A percentile compares a stretch with the other conserved stretches of the same genome.
Conservation (phyloP, 495 filamentous ascomycete genomes). For the Penicillium desertorum region DNA sequence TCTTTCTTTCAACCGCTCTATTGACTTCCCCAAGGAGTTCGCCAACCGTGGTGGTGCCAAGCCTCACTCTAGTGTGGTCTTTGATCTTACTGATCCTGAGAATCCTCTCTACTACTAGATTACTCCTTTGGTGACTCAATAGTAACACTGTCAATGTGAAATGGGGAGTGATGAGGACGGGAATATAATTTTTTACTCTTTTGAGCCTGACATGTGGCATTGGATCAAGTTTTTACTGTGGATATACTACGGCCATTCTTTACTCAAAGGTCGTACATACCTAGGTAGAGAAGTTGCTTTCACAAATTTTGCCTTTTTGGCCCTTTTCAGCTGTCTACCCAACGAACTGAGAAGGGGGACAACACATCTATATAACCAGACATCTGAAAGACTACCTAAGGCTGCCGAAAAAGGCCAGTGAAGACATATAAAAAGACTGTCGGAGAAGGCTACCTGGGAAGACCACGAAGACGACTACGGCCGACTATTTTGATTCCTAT, state of each 20-base stretch:
- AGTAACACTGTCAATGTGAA: background rate
- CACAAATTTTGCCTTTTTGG: too few relatives aligned
- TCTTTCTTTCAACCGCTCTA: conserved; percentile 56
- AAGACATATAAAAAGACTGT: too few relatives aligned
- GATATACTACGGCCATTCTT: background rate
- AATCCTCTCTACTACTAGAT: conserved; percentile 43
- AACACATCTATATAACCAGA: too few relatives aligned
- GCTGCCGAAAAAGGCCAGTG: too few relatives aligned
- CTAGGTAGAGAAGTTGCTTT: too few relatives aligned
- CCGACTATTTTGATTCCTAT: background rate
- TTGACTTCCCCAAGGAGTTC: conserved; percentile 56
- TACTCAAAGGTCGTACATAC: too few relatives aligned
- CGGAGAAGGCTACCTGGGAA: too few relatives aligned
- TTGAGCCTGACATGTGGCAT: background rate
- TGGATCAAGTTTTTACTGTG: background rate
- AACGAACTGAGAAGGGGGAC: too few relatives aligned
- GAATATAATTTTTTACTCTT: background rate
- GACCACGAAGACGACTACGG: too few relatives aligned
- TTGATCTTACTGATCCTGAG: conserved; percentile 55
- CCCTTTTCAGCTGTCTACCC: too few relatives aligned
- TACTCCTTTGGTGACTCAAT: background rate
- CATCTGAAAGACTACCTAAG: too few relatives aligned
- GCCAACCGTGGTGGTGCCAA: conserved; percentile 56
- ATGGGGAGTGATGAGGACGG: background rate
- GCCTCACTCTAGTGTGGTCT: conserved; percentile 59